These are phyloP conservation scores for Yueomyces sinensis DNA, from an alignment of 805 yeast species.

Conservation along the genomic window DNA sequence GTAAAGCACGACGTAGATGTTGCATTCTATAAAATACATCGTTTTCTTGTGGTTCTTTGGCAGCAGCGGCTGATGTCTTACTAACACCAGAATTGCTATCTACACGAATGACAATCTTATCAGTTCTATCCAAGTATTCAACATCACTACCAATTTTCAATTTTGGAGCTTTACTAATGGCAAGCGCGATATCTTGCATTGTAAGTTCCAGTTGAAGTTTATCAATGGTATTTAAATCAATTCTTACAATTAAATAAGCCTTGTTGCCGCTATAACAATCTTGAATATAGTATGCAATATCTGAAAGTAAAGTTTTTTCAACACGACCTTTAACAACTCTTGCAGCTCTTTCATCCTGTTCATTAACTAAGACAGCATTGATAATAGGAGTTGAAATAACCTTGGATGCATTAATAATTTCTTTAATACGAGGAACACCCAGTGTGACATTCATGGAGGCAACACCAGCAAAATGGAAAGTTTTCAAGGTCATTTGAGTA, in stretches of 20 bases:
- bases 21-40: slow-evolving; percentile 81
- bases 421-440: slow-evolving; percentile 99
- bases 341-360: slow-evolving; percentile 92
- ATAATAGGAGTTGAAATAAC: slow-evolving; percentile 92
- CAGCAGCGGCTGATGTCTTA: slow-evolving; percentile 32
- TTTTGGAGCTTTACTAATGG: slow-evolving; percentile 76
- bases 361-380: slow-evolving; percentile 85
- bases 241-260: slow-evolving; percentile 67
- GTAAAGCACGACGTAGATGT: slow-evolving; percentile 71
- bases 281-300: slow-evolving; percentile 79
- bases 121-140: slow-evolving; percentile 47
- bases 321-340: slow-evolving; percentile 96
- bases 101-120: slow-evolving; percentile 54
- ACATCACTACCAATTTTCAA: slow-evolving; percentile 74
- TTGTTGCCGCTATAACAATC: slow-evolving; percentile 78
- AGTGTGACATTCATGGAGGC: slow-evolving; percentile 97
- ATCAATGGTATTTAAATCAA: slow-evolving; percentile 77
- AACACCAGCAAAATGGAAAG: slow-evolving; percentile 99
- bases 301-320: slow-evolving; percentile 80
- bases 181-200: slow-evolving; percentile 73
- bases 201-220: slow-evolving; percentile 80
- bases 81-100: slow-evolving; percentile 29
- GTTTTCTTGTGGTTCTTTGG: slow-evolving; percentile 27
- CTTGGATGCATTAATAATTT: slow-evolving; percentile 94
- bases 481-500: slow-evolving; percentile 93